Base-by-base conservation (phyloP, 805 yeast genomes). In the Candida glaebosa region DNA sequence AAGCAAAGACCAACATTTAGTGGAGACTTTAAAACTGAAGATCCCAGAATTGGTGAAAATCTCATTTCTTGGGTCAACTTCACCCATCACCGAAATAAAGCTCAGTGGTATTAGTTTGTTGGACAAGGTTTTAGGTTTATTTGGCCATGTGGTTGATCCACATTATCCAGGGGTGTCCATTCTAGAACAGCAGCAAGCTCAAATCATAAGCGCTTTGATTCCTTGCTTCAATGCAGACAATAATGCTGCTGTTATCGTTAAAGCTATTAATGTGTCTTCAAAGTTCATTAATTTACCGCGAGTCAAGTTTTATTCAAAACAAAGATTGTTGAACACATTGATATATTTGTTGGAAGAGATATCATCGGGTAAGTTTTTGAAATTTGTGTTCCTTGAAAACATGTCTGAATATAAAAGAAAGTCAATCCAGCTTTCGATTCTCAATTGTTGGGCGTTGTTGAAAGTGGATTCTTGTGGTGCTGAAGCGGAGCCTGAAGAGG, bases 111-210 rank as follows among this genome's bases (percentile, higher is more conserved):
- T 91, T 22, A 67, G 69, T 12, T 64, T 91, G 4, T 67, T 93
- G 19, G 83, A 82, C 41, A 76, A 76, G 34, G 70, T 86, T 2
- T 67, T 93, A 22, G 72, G 68, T 6, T 63, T 76, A 1, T 84
- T 78, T 60, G 81, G 88, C 0, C 71, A 73, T 18, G 61, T 80
- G 37, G 75, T 69, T 8, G 96, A 86, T 56, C 88, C 91, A 0
- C 74, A 85, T 20, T 83, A 81, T 51, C 83, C 87, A 0, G 80
- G 81, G 3, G 75, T 76, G 12, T 76, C 91, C 0, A 71, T 89
- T 7, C 65, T 91, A 33, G 96, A 87, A 49, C 97, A 90, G 61
- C 96, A 86, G 54, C 96, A 93, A 53, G 98, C 98, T 0, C 96
- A 88, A 52, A 87, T 93, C 7, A 82, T 87, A 7, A 83, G 96